These are phyloP conservation scores for Phycomyces nitens DNA, from an alignment of 192 early-diverging fungal genomes.

Conservation along the genomic window DNA sequence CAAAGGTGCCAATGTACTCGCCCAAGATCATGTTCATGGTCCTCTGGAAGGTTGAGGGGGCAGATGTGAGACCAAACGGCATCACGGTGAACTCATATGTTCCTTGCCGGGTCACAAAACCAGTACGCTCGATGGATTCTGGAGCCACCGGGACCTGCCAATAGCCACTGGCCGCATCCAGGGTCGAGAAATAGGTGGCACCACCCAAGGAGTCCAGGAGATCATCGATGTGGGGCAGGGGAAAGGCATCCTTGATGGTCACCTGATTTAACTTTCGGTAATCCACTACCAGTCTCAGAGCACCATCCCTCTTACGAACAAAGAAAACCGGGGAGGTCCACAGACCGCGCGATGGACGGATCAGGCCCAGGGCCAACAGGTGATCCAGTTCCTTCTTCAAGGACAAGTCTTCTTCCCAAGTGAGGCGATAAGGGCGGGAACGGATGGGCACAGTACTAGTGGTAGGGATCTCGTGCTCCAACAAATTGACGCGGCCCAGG, in stretches of 20 bases:
- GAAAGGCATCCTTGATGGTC: slow-evolving; percentile 36
- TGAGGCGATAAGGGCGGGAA: background rate
- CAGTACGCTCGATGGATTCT: slow-evolving; percentile 3
- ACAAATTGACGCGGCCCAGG: background rate
- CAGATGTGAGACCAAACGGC: slow-evolving; percentile 63
- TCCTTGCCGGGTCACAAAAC: slow-evolving; percentile 36
- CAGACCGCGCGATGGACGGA: background rate
- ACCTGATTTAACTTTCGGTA: slow-evolving; percentile 41
- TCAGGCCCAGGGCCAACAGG: background rate
- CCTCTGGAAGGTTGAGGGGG: slow-evolving; percentile 54
- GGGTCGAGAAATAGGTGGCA: slow-evolving; percentile 18
- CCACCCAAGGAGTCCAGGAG: slow-evolving; percentile 17
- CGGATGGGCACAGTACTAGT: background rate
- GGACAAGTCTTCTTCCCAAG: background rate
- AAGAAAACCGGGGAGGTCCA: slow-evolving; percentile 34
- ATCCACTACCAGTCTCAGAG: slow-evolving; percentile 35
- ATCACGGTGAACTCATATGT: slow-evolving; percentile 55
- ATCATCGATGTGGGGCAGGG: slow-evolving; percentile 37
- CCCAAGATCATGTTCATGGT: slow-evolving; percentile 6
- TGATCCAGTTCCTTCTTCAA: background rate
- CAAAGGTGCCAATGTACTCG: background rate
- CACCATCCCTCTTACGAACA: slow-evolving; percentile 39
- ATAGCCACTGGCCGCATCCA: slow-evolving; percentile 24
- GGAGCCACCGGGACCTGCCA: slow-evolving; percentile 12
- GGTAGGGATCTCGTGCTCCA: background rate